These are phyloP conservation scores for Xerophyta viscosa DNA, from an alignment of 106 monocot genomes.

Conservation along the genomic window DNA sequence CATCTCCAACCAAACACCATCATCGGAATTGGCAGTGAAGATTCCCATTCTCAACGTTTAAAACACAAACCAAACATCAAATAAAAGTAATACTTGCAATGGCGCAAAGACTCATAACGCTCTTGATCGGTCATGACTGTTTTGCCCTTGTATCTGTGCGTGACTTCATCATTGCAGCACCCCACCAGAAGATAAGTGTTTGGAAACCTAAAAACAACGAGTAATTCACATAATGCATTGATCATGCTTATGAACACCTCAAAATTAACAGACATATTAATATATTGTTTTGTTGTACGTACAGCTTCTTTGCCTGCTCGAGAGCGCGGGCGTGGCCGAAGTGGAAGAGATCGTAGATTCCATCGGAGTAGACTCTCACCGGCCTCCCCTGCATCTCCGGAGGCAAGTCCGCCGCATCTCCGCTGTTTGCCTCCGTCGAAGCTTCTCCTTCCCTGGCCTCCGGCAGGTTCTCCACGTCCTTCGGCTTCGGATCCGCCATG, in stretches of 20 bases:
- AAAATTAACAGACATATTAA: too few relatives aligned
- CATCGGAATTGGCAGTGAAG: too few relatives aligned
- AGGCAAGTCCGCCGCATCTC: not conserved
- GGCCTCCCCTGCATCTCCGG: slow-evolving; percentile 16
- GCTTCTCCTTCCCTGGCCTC: too few relatives aligned
- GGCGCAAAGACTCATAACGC: slow-evolving; percentile 92
- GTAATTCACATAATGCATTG: not conserved
- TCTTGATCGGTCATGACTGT: slow-evolving; percentile 92
- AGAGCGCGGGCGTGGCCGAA: slow-evolving; percentile 65
- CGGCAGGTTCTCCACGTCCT: too few relatives aligned
- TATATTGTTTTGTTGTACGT: too few relatives aligned
- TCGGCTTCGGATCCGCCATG: too few relatives aligned
- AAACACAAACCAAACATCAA: too few relatives aligned
- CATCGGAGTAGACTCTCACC: slow-evolving; percentile 58
- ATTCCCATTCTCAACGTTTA: too few relatives aligned
- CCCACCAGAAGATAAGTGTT: slow-evolving; percentile 93
- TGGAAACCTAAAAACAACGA: slow-evolving; percentile 57
- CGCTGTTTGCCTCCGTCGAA: too few relatives aligned
- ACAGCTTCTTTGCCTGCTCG: slow-evolving; percentile 62
- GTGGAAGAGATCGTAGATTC: slow-evolving; percentile 73
- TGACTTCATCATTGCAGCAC: slow-evolving; percentile 93
- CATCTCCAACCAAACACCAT: too few relatives aligned
- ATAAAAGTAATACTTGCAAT: slow-evolving; percentile 60
- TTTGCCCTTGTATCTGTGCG: slow-evolving; percentile 82
- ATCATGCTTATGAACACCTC: too few relatives aligned